phyloP scores from a whole-genome alignment of 345 rosid genomes.

The Dovyalis caffra region DNA sequence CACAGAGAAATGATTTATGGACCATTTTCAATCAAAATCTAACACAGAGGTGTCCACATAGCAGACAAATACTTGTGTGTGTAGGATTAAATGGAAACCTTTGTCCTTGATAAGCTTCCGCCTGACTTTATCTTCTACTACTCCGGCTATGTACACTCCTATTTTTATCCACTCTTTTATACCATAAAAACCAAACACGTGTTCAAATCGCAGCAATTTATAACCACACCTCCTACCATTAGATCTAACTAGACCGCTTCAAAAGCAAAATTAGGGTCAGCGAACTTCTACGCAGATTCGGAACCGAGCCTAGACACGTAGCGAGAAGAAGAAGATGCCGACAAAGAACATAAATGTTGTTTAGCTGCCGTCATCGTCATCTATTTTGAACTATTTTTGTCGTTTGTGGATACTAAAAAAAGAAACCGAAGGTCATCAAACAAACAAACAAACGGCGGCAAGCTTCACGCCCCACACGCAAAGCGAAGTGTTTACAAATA shows the following conservation, averaged over 20 bases:
- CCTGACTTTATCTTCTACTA: background rate
- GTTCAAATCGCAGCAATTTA: background rate
- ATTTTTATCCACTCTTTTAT: no score
- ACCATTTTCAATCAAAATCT: background rate
- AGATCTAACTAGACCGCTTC: slow-evolving; percentile 17
- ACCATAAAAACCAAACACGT: background rate
- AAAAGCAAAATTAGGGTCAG: background rate
- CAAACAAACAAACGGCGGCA: background rate
- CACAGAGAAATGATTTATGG: background rate
- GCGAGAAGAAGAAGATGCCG: slow-evolving; percentile 7
- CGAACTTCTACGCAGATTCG: background rate
- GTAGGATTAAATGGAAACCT: background rate
- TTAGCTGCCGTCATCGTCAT: slow-evolving; percentile 10
- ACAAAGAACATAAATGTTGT: background rate
- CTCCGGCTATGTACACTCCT: no score
- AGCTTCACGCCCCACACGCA: background rate
- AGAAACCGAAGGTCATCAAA: background rate
- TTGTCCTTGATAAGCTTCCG: background rate
- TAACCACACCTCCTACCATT: background rate
- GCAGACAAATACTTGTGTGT: background rate
- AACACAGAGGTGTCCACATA: background rate
- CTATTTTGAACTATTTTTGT: background rate
- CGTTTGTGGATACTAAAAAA: background rate
- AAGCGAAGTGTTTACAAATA: background rate
- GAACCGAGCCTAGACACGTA: background rate